Evolutionary conservation across 1,284 basidiomycete genomes (phyloP).

Genomic region (Wolfiporia cocos): DNA sequence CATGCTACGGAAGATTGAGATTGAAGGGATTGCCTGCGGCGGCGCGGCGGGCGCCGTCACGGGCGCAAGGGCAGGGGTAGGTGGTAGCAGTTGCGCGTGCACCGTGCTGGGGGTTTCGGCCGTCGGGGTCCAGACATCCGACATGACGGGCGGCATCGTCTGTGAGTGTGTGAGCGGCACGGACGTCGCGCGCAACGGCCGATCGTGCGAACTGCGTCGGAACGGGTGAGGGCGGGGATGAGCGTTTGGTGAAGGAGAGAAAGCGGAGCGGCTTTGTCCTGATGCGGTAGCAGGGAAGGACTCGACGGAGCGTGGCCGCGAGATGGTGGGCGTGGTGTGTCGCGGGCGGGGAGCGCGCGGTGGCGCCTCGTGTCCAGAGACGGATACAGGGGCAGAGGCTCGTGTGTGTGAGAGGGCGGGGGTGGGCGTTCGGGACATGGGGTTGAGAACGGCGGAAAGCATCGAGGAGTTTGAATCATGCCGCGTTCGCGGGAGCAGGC

Average conservation of each 20-base stretch:
- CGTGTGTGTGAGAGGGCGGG: too few relatives aligned
- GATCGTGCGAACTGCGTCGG: neutral
- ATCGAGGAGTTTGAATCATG: constrained; percentile 10
- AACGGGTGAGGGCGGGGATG: neutral
- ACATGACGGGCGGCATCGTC: constrained; percentile 4
- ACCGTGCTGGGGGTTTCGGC: too few relatives aligned
- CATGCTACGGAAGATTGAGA: constrained; percentile 42
- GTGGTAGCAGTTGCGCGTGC: too few relatives aligned
- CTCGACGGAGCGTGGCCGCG: neutral
- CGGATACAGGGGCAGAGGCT: too few relatives aligned
- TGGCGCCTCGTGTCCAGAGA: too few relatives aligned
- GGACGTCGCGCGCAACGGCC: neutral
- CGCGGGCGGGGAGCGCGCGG: too few relatives aligned
- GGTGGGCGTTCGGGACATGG: too few relatives aligned
- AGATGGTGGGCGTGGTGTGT: neutral
- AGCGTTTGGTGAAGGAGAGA: too few relatives aligned
- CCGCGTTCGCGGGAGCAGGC: constrained; percentile 37
- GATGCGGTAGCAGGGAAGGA: too few relatives aligned
- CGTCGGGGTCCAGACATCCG: neutral
- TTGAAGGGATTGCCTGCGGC: constrained; percentile 20
- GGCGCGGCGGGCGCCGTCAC: constrained; percentile 3
- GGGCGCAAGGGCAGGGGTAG: neutral
- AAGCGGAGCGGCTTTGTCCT: too few relatives aligned
- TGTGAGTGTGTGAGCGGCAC: constrained; percentile 6
- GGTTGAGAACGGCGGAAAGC: neutral